Evolutionary conservation across 768 basidiomycete genomes (phyloP).

Genomic region (Terana coerulea): DNA sequence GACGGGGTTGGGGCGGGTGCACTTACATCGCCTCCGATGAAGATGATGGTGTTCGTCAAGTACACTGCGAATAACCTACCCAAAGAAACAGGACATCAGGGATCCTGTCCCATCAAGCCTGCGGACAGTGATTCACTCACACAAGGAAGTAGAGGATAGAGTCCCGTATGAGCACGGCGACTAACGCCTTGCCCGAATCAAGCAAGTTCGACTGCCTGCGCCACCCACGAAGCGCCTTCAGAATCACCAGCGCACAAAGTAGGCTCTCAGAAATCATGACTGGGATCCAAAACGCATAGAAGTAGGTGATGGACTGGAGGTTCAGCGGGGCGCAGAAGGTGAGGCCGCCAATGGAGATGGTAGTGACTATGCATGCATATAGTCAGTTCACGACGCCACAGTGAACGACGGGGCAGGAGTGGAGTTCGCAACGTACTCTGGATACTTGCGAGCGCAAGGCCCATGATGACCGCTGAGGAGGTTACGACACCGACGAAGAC

Average conservation of each 20-base stretch:
- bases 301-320: constrained; percentile 32
- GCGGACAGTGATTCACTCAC: no score
- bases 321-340: constrained; percentile 40
- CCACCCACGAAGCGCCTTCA: constrained; percentile 45
- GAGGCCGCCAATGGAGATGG: constrained; percentile 7
- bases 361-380: constrained; percentile 12
- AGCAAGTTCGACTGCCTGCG: constrained; percentile 28
- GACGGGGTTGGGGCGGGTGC: no score
- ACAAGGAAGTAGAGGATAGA: constrained; percentile 54
- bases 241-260: constrained; percentile 48
- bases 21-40: constrained; percentile 22
- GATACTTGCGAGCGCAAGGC: constrained; percentile 35
- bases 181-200: constrained; percentile 40
- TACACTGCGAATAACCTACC: constrained; percentile 54
- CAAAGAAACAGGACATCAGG: neutral
- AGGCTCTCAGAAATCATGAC: constrained; percentile 51
- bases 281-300: constrained; percentile 61
- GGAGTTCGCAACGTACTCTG: constrained; percentile 39
- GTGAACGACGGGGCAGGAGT: neutral
- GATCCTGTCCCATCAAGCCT: no score
- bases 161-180: constrained; percentile 51
- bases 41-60: constrained; percentile 38
- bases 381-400: neutral
- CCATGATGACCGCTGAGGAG: constrained; percentile 47
- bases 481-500: constrained; percentile 38